Conservation (phyloP, 768 basidiomycete genomes). For the Mycena galericulata region DNA sequence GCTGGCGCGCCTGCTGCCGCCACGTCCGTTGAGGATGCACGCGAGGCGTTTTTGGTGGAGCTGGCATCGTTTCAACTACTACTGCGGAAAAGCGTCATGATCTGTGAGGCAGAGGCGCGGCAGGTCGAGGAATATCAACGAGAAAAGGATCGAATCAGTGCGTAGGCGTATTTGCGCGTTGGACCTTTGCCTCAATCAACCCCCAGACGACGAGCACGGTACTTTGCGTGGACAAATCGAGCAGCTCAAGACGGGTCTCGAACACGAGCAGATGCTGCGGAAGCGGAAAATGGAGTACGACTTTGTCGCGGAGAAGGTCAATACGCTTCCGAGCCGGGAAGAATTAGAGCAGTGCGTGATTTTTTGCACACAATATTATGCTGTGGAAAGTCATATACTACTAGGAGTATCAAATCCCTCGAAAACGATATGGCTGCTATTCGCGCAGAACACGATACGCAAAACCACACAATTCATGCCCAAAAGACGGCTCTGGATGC, state of each 20-base stretch:
- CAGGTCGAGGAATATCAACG: conserved; percentile 88
- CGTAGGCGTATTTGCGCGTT: conserved; percentile 38
- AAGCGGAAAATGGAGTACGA: conserved; percentile 90
- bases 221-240: conserved; percentile 77
- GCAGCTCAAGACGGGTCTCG: conserved; percentile 79
- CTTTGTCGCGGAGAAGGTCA: conserved; percentile 84
- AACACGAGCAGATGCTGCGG: conserved; percentile 82
- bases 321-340: conserved; percentile 78
- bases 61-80: conserved; percentile 80
- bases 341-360: conserved; percentile 79
- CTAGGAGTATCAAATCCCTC: conserved; percentile 74
- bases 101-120: conserved; percentile 86
- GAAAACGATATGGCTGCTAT: conserved; percentile 87
- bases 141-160: conserved; percentile 80
- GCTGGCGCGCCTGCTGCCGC: conserved; percentile 41
- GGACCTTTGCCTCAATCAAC: conserved; percentile 11
- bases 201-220: conserved; percentile 76
- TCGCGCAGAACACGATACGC: conserved; percentile 78
- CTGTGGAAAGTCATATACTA: conserved; percentile 5
- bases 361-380: background rate
- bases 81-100: conserved; percentile 83
- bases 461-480: conserved; percentile 71
- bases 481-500: conserved; percentile 77
- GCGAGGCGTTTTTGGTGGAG: conserved; percentile 85
- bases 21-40: conserved; percentile 69